Evolutionary conservation across 768 basidiomycete species (phyloP).

Genomic region (Gymnopilus junonius): DNA sequence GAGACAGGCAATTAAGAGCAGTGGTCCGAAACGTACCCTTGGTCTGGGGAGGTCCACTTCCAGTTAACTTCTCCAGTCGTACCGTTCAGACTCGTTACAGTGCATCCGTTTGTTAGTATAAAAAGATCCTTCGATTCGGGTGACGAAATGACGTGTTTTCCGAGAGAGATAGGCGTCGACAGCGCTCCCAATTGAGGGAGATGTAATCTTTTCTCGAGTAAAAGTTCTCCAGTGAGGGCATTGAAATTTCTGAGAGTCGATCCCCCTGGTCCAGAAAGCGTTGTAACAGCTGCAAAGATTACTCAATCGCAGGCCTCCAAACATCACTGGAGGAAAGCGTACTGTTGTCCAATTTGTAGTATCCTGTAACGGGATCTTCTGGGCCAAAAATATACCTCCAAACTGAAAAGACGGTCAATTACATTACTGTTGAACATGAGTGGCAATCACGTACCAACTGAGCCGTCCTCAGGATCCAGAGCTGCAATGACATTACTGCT

Average conservation of each 20-base stretch:
- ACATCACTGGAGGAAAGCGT: conserved; percentile 23
- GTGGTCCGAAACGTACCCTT: conserved; percentile 50
- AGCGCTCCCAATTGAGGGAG: conserved; percentile 43
- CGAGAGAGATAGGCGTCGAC: conserved; percentile 58
- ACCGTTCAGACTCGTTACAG: conserved; percentile 54
- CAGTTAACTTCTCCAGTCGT: conserved; percentile 61
- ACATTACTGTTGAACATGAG: background rate
- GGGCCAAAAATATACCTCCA: conserved; percentile 85
- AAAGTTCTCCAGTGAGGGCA: conserved; percentile 59
- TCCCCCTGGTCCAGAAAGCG: conserved; percentile 79
- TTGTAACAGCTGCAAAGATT: conserved; percentile 55
- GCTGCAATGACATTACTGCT: conserved; percentile 79
- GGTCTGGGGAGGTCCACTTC: conserved; percentile 74
- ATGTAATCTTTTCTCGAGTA: conserved; percentile 70
- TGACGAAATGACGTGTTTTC: conserved; percentile 52
- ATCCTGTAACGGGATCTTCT: conserved; percentile 69
- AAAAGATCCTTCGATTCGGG: conserved; percentile 43
- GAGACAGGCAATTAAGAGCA: background rate
- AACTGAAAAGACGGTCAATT: conserved; percentile 41
- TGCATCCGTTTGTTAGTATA: conserved; percentile 64
- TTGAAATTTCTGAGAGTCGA: conserved; percentile 74
- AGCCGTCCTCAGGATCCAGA: conserved; percentile 67
- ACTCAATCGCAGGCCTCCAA: background rate
- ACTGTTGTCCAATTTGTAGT: conserved; percentile 64
- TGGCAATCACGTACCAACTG: conserved; percentile 57